A percentile compares a stretch with the other conserved stretches of the same genome.
Evolutionary conservation across 306 rosid genomes (phyloP).

Genomic region (Luffa acutangula): DNA sequence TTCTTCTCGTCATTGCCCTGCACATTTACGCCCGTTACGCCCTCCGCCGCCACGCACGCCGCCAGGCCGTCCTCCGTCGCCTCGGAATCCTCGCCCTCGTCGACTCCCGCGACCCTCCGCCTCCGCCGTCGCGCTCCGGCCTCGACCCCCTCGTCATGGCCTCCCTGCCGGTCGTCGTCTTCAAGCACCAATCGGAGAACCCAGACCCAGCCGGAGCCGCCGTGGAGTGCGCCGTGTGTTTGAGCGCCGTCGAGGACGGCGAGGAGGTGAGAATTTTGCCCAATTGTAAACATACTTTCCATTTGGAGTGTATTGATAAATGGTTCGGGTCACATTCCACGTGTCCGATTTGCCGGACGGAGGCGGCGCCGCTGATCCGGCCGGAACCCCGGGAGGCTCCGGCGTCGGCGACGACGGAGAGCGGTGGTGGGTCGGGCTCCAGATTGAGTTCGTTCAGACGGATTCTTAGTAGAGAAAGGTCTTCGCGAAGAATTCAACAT

Average conservation of each 20-base stretch:
- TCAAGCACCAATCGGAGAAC: slow-evolving; percentile 18
- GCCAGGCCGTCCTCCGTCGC: slow-evolving; percentile 31
- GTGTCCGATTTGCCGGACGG: slow-evolving; percentile 25
- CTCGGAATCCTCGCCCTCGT: slow-evolving; percentile 31
- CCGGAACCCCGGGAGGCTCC: not conserved
- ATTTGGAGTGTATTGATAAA: slow-evolving; percentile 41
- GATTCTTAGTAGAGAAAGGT: slow-evolving; percentile 16
- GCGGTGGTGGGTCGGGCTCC: slow-evolving; percentile 2
- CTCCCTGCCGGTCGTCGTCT: slow-evolving; percentile 30
- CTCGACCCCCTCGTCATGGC: slow-evolving; percentile 27
- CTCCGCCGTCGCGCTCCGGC: slow-evolving; percentile 16
- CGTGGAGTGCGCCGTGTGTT: slow-evolving; percentile 42
- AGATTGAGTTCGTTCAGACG: slow-evolving; percentile 16
- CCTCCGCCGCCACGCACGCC: slow-evolving; percentile 56
- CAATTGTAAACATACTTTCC: slow-evolving; percentile 43
- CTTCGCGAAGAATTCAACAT: slow-evolving; percentile 6
- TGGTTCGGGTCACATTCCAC: slow-evolving; percentile 37
- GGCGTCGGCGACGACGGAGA: slow-evolving; percentile 6
- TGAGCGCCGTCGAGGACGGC: slow-evolving; percentile 25
- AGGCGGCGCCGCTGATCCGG: slow-evolving; percentile 12
- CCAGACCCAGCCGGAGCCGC: not conserved
- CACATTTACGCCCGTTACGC: slow-evolving; percentile 62
- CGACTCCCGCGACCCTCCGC: not conserved
- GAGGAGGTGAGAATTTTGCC: slow-evolving; percentile 27
- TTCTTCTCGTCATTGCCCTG: slow-evolving; percentile 48